phyloP scores from a whole-genome alignment of 2,329 filamentous ascomycete species.

The Apiospora rasikravindrae region DNA sequence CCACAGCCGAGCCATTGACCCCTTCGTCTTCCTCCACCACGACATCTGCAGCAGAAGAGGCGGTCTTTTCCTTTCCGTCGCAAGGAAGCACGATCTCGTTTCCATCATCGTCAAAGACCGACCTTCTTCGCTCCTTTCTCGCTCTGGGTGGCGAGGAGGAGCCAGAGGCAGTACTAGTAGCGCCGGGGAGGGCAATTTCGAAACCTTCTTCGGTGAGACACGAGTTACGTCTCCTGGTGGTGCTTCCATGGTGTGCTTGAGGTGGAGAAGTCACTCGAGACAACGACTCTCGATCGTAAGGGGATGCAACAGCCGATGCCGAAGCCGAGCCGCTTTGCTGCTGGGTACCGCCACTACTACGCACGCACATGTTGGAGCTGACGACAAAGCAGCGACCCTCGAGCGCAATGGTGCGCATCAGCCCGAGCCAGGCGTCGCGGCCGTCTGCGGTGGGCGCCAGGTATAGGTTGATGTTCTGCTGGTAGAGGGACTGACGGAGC shows the following conservation, averaged over 20 bases:
- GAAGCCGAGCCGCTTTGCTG: conserved; percentile 52
- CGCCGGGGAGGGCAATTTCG: conserved; percentile 50
- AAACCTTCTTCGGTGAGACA: conserved; percentile 52
- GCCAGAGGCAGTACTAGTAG: conserved; percentile 23
- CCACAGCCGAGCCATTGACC: conserved; percentile 11
- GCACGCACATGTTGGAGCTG: conserved; percentile 82
- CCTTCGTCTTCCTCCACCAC: conserved; percentile 32
- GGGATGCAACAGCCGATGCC: background rate
- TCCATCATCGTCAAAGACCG: conserved; percentile 57
- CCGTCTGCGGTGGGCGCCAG: conserved; percentile 88
- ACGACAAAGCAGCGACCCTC: conserved; percentile 88
- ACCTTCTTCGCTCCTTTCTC: conserved; percentile 42
- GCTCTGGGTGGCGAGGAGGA: conserved; percentile 18
- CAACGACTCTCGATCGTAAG: background rate
- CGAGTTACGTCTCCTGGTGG: conserved; percentile 42
- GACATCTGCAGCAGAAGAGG: conserved; percentile 23
- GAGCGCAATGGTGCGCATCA: conserved; percentile 82
- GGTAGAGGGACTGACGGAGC: conserved; percentile 81
- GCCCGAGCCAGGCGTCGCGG: conserved; percentile 78
- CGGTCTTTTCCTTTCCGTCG: conserved; percentile 13
- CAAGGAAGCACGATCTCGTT: conserved; percentile 57
- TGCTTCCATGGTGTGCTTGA: background rate
- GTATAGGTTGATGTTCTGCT: conserved; percentile 90
- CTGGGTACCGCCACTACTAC: conserved; percentile 59
- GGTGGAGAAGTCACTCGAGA: conserved; percentile 9